Evolutionary conservation across 768 basidiomycete genomes (phyloP).

Genomic region (Lactifluus subvellereus): DNA sequence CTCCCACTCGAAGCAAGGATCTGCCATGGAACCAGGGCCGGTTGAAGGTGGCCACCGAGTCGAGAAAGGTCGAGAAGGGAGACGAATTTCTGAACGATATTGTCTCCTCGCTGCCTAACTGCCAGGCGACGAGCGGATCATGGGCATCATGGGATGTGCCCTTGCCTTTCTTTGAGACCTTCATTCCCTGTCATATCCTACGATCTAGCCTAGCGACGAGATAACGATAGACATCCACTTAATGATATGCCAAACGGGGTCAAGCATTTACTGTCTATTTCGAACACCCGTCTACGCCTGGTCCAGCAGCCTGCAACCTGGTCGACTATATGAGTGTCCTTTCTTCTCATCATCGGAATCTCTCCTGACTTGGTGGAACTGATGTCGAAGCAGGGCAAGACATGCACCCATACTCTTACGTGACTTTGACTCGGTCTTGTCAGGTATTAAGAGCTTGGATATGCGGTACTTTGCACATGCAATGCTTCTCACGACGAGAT

Average conservation of each 20-base stretch:
- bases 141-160: slow-evolving; percentile 15
- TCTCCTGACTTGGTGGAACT: neutral
- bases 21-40: neutral
- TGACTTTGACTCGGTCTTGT: neutral
- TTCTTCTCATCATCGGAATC: too few species aligned
- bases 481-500: neutral
- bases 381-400: neutral
- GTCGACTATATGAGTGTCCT: neutral
- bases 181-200: neutral
- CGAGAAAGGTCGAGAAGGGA: slow-evolving; percentile 4
- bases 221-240: too few species aligned
- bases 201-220: too few species aligned
- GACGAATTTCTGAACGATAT: slow-evolving; percentile 17
- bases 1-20: neutral
- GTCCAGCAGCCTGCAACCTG: too few species aligned
- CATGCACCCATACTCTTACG: neutral
- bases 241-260: too few species aligned
- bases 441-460: neutral
- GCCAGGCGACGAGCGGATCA: slow-evolving; percentile 18
- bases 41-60: neutral
- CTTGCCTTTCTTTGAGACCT: neutral
- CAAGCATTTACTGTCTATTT: too few species aligned
- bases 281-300: too few species aligned
- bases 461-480: neutral
- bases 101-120: slow-evolving; percentile 16